Percentiles rank a stretch among this genome's conserved stretches.
Conservation (phyloP, 768 basidiomycete species). For the Leccinum boreale region DNA sequence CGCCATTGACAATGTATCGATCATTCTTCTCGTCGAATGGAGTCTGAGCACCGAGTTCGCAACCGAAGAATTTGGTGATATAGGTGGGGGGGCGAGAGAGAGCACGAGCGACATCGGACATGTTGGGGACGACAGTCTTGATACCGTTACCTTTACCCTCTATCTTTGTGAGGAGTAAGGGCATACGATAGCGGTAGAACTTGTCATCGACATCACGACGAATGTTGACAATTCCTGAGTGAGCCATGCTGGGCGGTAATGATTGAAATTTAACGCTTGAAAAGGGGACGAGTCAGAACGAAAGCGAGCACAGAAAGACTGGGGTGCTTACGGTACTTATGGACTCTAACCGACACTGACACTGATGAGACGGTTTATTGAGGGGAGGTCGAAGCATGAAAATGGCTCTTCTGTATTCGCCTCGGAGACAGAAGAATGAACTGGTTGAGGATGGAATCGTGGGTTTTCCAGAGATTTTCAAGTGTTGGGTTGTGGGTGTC, state of each 20-base stretch:
- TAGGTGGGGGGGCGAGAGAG: slow-evolving; percentile 93
- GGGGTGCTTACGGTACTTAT: slow-evolving; percentile 48
- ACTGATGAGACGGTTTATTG: slow-evolving; percentile 66
- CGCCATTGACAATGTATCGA: slow-evolving; percentile 97
- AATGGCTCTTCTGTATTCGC: slow-evolving; percentile 34
- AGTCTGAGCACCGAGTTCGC: slow-evolving; percentile 97
- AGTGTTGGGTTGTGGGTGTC: slow-evolving; percentile 8
- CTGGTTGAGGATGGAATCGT: slow-evolving; percentile 29
- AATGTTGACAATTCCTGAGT: slow-evolving; percentile 79
- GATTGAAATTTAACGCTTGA: slow-evolving; percentile 52
- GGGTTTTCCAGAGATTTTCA: slow-evolving; percentile 8
- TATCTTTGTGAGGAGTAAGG: slow-evolving; percentile 89
- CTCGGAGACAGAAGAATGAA: slow-evolving; percentile 27
- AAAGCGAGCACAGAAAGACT: not conserved
- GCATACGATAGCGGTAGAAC: slow-evolving; percentile 98
- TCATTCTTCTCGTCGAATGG: slow-evolving; percentile 96
- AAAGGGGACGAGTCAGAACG: not conserved
- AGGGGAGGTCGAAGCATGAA: slow-evolving; percentile 94
- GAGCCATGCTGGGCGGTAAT: slow-evolving; percentile 74
- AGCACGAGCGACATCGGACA: slow-evolving; percentile 95
- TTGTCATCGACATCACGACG: slow-evolving; percentile 96
- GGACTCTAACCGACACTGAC: slow-evolving; percentile 48
- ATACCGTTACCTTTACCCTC: slow-evolving; percentile 99
- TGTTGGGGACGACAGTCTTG: slow-evolving; percentile 98
- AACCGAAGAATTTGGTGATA: slow-evolving; percentile 98